Percentiles rank a stretch among this genome's conserved stretches.
Conservation (phyloP, 805 yeast species). For the Grigorovia yakushimaensis region DNA sequence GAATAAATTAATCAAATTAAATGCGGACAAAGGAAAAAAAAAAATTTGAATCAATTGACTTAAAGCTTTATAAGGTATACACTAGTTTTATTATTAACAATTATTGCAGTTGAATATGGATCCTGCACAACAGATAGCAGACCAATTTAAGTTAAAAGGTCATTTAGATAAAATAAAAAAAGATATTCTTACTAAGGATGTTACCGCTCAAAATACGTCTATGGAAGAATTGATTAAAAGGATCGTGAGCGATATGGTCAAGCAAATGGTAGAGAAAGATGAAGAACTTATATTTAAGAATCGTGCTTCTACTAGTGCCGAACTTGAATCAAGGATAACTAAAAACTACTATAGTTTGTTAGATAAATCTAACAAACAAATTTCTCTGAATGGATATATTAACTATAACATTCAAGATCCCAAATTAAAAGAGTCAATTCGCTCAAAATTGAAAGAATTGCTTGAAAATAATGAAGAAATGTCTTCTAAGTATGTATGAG, state of each 20-base stretch:
- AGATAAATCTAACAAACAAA: conserved; percentile 9
- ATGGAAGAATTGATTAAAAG: conserved; percentile 10
- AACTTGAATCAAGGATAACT: conserved; percentile 25
- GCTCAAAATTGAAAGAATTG: background rate
- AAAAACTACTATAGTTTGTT: conserved; percentile 20
- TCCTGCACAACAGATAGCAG: conserved; percentile 19
- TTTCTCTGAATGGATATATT: conserved; percentile 16
- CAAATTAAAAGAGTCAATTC: conserved; percentile 8
- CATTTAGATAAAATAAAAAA: conserved; percentile 25
- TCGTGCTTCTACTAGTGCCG: conserved; percentile 27
- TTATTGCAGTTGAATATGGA: background rate
- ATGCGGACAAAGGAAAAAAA: no score
- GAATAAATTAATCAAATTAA: no score
- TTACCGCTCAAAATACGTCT: background rate
- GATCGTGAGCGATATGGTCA: conserved; percentile 17
- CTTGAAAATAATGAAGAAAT: background rate
- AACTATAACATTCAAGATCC: conserved; percentile 13
- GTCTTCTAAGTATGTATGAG: background rate
- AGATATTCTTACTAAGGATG: conserved; percentile 13
- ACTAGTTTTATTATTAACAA: no score
- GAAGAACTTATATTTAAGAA: conserved; percentile 26
- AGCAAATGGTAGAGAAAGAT: conserved; percentile 21
- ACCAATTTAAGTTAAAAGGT: conserved; percentile 26
- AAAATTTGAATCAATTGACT: background rate
- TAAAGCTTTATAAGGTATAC: no score